Percentiles rank a stretch among this genome's conserved stretches.
Conservation (phyloP, 305 asterid species). For the Fraxinus latifolia region DNA sequence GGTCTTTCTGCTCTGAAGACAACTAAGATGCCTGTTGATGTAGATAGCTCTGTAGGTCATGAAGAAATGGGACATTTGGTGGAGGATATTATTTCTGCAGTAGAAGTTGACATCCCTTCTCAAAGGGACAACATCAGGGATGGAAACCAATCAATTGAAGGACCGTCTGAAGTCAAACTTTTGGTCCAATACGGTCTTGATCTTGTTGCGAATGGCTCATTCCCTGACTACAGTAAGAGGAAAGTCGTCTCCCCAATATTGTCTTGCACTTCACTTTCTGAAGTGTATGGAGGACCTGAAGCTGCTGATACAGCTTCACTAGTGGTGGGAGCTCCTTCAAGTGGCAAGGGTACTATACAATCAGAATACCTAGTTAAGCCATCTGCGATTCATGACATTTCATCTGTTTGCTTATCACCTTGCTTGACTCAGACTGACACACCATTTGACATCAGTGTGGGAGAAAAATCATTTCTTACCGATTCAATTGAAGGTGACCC, state of each 20-base stretch:
- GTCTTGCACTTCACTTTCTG: constrained; percentile 30
- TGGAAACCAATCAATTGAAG: constrained; percentile 28
- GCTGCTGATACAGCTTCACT: constrained; percentile 6
- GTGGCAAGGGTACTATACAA: neutral
- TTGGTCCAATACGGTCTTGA: constrained; percentile 29
- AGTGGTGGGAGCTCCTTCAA: constrained; percentile 1
- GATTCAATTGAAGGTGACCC: constrained; percentile 34
- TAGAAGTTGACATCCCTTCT: constrained; percentile 29
- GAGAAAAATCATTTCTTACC: constrained; percentile 12
- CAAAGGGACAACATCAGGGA: constrained; percentile 28
- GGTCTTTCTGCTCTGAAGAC: constrained; percentile 27
- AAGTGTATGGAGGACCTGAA: constrained; percentile 24
- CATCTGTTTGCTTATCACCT: constrained; percentile 21
- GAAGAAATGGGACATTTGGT: constrained; percentile 26
- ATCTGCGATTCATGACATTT: neutral
- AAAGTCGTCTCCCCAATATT: constrained; percentile 38
- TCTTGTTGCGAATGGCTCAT: constrained; percentile 29
- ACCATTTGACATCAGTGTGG: constrained; percentile 3
- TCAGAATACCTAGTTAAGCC: constrained; percentile 11
- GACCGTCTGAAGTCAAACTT: constrained; percentile 28
- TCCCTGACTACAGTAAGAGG: constrained; percentile 36
- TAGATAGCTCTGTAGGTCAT: constrained; percentile 23
- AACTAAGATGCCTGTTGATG: constrained; percentile 17
- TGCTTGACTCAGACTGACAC: constrained; percentile 13
- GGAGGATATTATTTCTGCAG: constrained; percentile 31